A percentile compares a stretch with the other conserved stretches of the same genome.
phyloP scores from a whole-genome alignment of 192 early-diverging fungal species.

The Coemansia sp. region DNA sequence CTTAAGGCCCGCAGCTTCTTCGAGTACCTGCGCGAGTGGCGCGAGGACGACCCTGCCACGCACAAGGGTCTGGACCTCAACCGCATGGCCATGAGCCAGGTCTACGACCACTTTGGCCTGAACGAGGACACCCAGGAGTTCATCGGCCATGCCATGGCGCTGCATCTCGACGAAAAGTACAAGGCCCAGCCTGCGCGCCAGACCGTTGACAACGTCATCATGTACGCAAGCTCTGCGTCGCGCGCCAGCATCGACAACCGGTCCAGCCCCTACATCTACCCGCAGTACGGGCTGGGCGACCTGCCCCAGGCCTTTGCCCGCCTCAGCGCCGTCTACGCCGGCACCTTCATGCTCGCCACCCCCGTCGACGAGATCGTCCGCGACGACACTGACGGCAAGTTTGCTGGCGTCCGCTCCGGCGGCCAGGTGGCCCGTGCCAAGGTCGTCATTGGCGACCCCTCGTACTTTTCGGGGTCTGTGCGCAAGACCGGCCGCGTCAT shows the following conservation, averaged over 20 bases:
- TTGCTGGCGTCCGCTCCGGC: constrained; percentile 88
- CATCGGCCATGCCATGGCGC: constrained; percentile 95
- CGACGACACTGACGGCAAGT: constrained; percentile 70
- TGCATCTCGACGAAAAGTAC: constrained; percentile 90
- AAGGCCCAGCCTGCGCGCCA: constrained; percentile 72
- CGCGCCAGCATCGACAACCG: constrained; percentile 68
- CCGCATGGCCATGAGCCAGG: constrained; percentile 70
- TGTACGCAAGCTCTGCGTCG: constrained; percentile 91
- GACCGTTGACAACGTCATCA: constrained; percentile 84
- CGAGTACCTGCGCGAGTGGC: constrained; percentile 91
- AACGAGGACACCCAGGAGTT: constrained; percentile 96
- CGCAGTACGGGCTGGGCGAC: constrained; percentile 96
- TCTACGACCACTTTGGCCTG: constrained; percentile 91
- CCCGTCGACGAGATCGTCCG: constrained; percentile 88
- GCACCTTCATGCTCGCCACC: constrained; percentile 98
- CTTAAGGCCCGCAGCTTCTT: constrained; percentile 91
- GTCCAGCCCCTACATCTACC: constrained; percentile 98
- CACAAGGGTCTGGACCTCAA: constrained; percentile 85
- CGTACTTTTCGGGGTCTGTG: constrained; percentile 82
- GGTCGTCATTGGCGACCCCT: constrained; percentile 95
- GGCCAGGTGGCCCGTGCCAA: constrained; percentile 79
- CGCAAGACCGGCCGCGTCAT: constrained; percentile 84
- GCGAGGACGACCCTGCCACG: constrained; percentile 76
- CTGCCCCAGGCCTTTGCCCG: constrained; percentile 97
- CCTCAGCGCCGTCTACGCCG: constrained; percentile 96